Base-by-base conservation (phyloP, 2,329 filamentous ascomycete species). In the Fonsecaea pedrosoi region DNA sequence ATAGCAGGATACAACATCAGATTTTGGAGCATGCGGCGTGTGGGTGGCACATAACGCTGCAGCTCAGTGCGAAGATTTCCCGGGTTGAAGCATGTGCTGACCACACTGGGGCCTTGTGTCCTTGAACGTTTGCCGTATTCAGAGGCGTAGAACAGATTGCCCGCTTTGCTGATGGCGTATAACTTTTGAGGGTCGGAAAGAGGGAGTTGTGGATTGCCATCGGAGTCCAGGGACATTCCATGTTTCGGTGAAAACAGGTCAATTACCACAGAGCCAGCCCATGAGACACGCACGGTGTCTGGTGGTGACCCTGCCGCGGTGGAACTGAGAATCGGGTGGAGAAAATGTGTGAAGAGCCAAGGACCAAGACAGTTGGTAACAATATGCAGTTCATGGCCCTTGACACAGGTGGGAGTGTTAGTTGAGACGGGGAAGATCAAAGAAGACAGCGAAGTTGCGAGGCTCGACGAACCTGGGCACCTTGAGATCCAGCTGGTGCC, bases 1-100 rank as follows among this genome's bases (percentile, higher is more conserved):
- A 74, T 67, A 4, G 75, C 62, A 42, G 77, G 74, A 32, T 75
- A 70, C 4, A 75, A 7, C 21, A 68, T 25, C 61, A 67, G 21
- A 32, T 37, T 42, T 10, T 59, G 55, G 15, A 59, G 18, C 37
- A 64, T 18, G 10, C 15, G 12, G 12, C 35, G 34, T 18, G 15
- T 35, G 40, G 30, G 64, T 25, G 66, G 18, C 45, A 37, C 59
- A 55, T 79, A 70, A 40, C 77, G 68, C 55, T 77, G 73, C n/a
- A 81, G 63, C 34, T 77, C 75, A 10, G 78, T 81, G 55, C 65
- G 73, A 71, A 82, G 75, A 30, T 80, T 77, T 0, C 81, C 81
- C 0, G 81, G 81, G 69, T 82, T 80, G 32, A 79, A 61, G 35
- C 68, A 74, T 7, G 79, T 73, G 62, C 76, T 78, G 57, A 79